Base-by-base conservation (phyloP, 352 stramenopile species). In the Thraustochytrium striatum region DNA sequence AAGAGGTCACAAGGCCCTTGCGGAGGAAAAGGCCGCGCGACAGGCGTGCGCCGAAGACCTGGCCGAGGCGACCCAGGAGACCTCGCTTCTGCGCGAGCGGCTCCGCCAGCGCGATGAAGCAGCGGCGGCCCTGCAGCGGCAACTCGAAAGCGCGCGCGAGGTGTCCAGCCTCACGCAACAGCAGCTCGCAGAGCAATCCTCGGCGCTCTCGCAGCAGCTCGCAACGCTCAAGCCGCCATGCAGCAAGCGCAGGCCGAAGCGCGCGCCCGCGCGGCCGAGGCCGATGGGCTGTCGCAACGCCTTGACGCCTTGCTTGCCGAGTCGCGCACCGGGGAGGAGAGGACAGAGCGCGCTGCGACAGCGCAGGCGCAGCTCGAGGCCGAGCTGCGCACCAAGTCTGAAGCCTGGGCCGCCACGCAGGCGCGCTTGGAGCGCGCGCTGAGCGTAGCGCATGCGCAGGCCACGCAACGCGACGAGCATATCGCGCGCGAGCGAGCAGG, bases 281-380 rank as follows among this genome's bases (percentile, higher is more conserved):
- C 69, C 16, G 13, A 30, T 16, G 69, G 32, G 8, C 69, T 79
- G n/a, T 35, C 38, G 50, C 38, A 79, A 19, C 47, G 69, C 13
- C 13, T 79, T 13, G 69, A 52, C n/a, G 57, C 35, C n/a, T 47
- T 79, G 19, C 55, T 79, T 33, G 30, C 3, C 16, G 69, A 79
- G 30, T 13, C 50, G 30, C 50, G 53, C 9, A n/a, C 9, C 9
- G 43, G 9, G 9, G 43, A 9, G 43, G 21, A 9, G 43, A 52
- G 21, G 21, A 9, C 21, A 21, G 43, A 52, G 43, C 43, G 43
- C 9, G 43, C 43, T 52, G 47, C 25, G 25, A 55, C 47, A 55
- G 25, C 16, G 47, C 47, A 55, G 25, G 47, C 47, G 50, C 65
- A 75, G 41, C 65, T 62, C 8, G 41, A 32, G 3, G 7, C 16